Evolutionary conservation across 352 stramenopile species (phyloP), one percentile per base, ranked within the genome.

Genomic region (Aphanomyces euteiches): DNA sequence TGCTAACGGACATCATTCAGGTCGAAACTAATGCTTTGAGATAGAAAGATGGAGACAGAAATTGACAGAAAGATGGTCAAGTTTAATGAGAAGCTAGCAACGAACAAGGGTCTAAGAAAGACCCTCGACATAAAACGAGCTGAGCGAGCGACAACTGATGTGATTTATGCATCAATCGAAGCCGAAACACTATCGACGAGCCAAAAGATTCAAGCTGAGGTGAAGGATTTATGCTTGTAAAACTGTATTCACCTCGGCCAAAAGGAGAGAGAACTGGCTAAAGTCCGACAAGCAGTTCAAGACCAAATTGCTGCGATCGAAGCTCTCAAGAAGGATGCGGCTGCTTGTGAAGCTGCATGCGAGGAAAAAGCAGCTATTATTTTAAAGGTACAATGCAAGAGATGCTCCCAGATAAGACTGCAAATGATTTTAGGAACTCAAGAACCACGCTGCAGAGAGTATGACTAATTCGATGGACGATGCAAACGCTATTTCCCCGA

Each of bases 1-100:
- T 6, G 36, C 7, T 19, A 43, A 43, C 13, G 21, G 56, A 21
- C 64, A 61, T 50, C 10, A n/a, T 4, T 34, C 19, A 15, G 17
- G 73, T 1, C 15, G 47, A 12, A 54, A 15, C 7, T 37, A 36
- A 17, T 7, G 43, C 19, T 65, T 12, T 43, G 34, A 78, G 83
- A n/a, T 38, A 78, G 86, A 66, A 92, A 92, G 45, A 88, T 94
- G 78, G 83, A 94, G 75, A 79, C 89, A 57, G 86, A 94, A 8
- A 86, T 92, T 7, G 86, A 94, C 68, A 84, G 84, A 4, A 83
- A 85, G 1, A 84, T 94, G 47, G 81, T 94, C 38, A 90, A 90
- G 38, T 85, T 94, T 76, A 94, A 94, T 63, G 86, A 92, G 53
- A 85, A 84, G 15, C 80, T 94, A 21, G 84, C 80, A 36, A 74